A percentile compares a stretch with the other conserved stretches of the same genome.
These are phyloP conservation scores for Dissoconium aciculare DNA, from an alignment of 2,329 filamentous ascomycete species.

Conservation along the genomic window DNA sequence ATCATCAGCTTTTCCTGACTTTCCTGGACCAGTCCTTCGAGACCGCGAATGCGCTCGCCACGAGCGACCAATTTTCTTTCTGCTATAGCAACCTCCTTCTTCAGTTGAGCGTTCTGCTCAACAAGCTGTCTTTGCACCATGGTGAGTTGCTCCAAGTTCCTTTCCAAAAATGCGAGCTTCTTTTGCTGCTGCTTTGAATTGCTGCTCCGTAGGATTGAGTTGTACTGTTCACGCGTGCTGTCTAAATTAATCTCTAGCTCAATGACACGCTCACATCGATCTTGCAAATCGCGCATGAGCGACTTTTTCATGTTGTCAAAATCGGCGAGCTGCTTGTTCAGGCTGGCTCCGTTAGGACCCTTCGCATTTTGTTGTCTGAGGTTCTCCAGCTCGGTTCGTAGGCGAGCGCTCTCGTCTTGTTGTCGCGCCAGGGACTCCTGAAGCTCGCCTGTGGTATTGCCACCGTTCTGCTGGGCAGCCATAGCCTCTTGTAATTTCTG, in stretches of 20 bases:
- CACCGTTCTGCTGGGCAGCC: constrained; percentile 39
- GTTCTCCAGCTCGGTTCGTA: constrained; percentile 68
- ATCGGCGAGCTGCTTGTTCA: constrained; percentile 95
- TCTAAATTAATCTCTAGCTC: constrained; percentile 96
- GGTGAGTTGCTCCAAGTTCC: constrained; percentile 93
- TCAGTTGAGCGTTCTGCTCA: constrained; percentile 90
- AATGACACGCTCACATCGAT: constrained; percentile 89
- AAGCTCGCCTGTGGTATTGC: constrained; percentile 42
- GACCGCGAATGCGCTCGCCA: constrained; percentile 89
- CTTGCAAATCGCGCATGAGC: constrained; percentile 94
- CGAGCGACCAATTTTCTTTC: constrained; percentile 92
- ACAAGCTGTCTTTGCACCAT: constrained; percentile 95
- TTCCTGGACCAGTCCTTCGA: constrained; percentile 85
- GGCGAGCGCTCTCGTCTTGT: constrained; percentile 64
- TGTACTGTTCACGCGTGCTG: constrained; percentile 96
- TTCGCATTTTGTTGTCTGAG: constrained; percentile 57
- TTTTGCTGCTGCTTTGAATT: constrained; percentile 99
- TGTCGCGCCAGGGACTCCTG: constrained; percentile 63
- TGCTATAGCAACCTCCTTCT: constrained; percentile 98
- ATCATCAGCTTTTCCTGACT: constrained; percentile 97
- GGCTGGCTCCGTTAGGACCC: constrained; percentile 49
- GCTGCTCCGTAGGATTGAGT: constrained; percentile 88
- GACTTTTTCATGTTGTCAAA: constrained; percentile 99
- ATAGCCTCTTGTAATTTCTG: constrained; percentile 62
- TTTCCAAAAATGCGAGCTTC: constrained; percentile 99